Evolutionary conservation across 1,284 basidiomycete species (phyloP).

Genomic region (Mycena sp.): DNA sequence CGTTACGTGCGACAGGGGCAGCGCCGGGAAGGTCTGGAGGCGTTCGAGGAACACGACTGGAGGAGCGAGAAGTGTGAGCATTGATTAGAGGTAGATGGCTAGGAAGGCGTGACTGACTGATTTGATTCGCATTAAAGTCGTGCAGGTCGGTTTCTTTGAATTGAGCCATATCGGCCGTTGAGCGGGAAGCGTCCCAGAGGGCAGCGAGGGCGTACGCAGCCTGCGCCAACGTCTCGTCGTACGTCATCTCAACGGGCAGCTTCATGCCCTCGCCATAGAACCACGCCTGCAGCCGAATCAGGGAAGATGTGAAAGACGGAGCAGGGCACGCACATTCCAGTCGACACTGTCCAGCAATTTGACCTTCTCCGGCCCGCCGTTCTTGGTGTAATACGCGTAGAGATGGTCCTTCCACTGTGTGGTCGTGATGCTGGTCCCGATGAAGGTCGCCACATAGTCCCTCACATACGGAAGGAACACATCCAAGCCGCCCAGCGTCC

Average conservation of each 20-base stretch:
- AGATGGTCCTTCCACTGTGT: constrained; percentile 90
- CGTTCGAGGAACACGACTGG: constrained; percentile 83
- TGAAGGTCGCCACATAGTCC: constrained; percentile 84
- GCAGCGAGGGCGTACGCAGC: constrained; percentile 77
- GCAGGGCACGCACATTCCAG: constrained; percentile 71
- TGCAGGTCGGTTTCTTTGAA: constrained; percentile 60
- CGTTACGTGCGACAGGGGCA: constrained; percentile 64
- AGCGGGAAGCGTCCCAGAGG: constrained; percentile 78
- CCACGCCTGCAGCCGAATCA: constrained; percentile 68
- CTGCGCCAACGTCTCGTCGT: constrained; percentile 84
- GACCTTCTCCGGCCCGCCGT: constrained; percentile 71
- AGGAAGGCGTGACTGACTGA: constrained; percentile 48
- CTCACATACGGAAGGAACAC: constrained; percentile 85
- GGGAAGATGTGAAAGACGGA: neutral
- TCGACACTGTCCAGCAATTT: constrained; percentile 79
- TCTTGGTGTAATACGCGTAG: constrained; percentile 77
- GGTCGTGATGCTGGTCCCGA: constrained; percentile 88
- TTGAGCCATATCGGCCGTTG: constrained; percentile 31
- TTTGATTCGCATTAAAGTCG: constrained; percentile 74
- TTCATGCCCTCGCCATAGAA: constrained; percentile 84
- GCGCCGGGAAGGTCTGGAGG: constrained; percentile 62
- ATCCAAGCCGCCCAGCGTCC: constrained; percentile 87
- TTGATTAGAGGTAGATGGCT: neutral
- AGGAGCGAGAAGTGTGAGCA: neutral
- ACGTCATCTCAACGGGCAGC: constrained; percentile 85